Base-by-base conservation (phyloP, 192 early-diverging fungal genomes). In the Backusella parvicylindrica region DNA sequence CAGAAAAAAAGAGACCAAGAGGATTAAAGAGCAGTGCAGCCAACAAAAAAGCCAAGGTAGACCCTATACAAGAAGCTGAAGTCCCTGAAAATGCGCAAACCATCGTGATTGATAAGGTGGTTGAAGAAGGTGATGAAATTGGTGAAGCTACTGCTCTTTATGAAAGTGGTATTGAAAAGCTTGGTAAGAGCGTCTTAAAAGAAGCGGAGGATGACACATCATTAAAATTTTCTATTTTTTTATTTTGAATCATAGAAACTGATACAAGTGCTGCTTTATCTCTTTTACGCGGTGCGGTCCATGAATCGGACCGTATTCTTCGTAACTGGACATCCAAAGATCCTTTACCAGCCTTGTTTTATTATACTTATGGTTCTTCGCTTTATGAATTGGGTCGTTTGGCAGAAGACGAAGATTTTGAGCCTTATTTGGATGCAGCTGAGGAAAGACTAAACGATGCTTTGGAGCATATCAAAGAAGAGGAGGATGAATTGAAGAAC, bases 291-390 rank as follows among this genome's bases (percentile, higher is more conserved):
- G 86, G 86, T 8, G 83, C 84, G 0, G 81, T 88, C 41, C 86
- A 88, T 71, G 86, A 88, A 66, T 85, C 84, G 28, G 86, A 88
- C 64, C 75, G 86, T 49, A 88, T 88, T 72, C 50, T 86, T 13
- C 84, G 86, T 6, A 88, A 88, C 75, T 87, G 84, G 75, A 77
- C 75, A 11, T 73, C 73, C 13, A 74, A 81, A 15, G 77, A 75
- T 2, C 73, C 81, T 28, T 70, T 82, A 21, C 82, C 83, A 4
- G 64, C 77, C n/a, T 75, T 79, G 16, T 88, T 86, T 73, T 79
- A 88, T 74, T 79, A 79, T 8, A 84, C 84, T 5, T 88, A 88
- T 18, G 86, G 83, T 1, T 88, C 84, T 2, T 84, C 84, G 6
- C 63, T 88, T 40, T 82, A 81, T 78, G 82, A 88, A 41, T 56